These are phyloP conservation scores for Phytophthora fragariaefolia DNA, from an alignment of 352 stramenopile genomes.

Conservation along the genomic window DNA sequence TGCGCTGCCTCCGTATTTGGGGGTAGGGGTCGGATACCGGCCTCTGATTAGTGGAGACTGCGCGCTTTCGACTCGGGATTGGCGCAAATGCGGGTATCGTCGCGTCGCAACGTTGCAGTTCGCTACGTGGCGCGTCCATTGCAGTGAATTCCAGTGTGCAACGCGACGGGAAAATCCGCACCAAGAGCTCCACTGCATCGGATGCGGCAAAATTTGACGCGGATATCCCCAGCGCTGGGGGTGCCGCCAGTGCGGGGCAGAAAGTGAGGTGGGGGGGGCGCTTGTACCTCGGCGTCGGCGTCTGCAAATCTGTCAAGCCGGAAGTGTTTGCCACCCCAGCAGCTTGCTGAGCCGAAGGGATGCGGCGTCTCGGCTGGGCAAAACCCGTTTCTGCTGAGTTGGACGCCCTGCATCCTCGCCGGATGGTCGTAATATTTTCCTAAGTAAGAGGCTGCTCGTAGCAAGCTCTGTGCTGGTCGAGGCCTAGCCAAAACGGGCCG, in stretches of 20 bases:
- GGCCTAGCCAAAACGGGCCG: slow-evolving; percentile 1
- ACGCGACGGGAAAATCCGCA: slow-evolving; percentile 30
- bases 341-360: slow-evolving; percentile 15
- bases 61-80: neutral
- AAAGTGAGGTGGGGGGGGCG: too few relatives aligned
- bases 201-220: slow-evolving; percentile 26
- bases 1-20: slow-evolving; percentile 24
- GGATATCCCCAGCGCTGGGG: neutral
- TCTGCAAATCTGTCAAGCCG: slow-evolving; percentile 20
- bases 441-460: neutral
- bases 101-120: slow-evolving; percentile 11
- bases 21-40: neutral
- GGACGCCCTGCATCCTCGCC: neutral
- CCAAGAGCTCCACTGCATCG: slow-evolving; percentile 27
- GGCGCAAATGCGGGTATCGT: slow-evolving; percentile 8
- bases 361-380: slow-evolving; percentile 1
- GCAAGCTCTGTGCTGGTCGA: neutral
- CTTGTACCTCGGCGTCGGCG: too few relatives aligned
- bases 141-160: slow-evolving; percentile 15
- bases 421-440: slow-evolving; percentile 20
- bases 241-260: neutral
- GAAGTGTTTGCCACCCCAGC: slow-evolving; percentile 18
- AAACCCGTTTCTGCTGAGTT: neutral
- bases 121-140: slow-evolving; percentile 23
- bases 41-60: neutral